Base-by-base conservation (phyloP, 2,329 filamentous ascomycete species). In the Ophiostoma pallidulum region DNA sequence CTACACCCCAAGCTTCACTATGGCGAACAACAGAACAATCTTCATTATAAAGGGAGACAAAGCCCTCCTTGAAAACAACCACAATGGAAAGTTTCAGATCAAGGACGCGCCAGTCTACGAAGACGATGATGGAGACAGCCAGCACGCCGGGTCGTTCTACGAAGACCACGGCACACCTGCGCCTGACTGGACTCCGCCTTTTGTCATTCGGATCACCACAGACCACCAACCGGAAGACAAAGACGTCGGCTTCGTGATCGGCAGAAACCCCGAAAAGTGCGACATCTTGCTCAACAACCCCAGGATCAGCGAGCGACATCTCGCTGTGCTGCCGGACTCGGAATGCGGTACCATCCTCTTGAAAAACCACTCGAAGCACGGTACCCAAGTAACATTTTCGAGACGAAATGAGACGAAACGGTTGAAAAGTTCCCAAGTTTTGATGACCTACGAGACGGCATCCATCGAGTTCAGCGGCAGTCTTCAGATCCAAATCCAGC, bases 281-380 rank as follows among this genome's bases (percentile, higher is more conserved):
- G 33, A 45, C 42, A 45, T 45, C 3, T n/a, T 36, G n/a, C 18
- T 45, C 7, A 32, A 45, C 22, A 8, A 45, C 32, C 22, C 8
- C 14, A n/a, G 10, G 3, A 37, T 45, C 42, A 45, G 42, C 19
- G 33, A 31, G 4, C 28, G 12, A 20, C 42, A 45, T 13, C 18
- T 45, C 18, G 29, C 42, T 19, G n/a, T 45, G 14, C 4, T 4
- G 19, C 13, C 19, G 19, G 28, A 36, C 12, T 18, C 18, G 3
- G 14, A 9, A 13, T 3, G 12, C 8, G n/a, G n/a, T 10, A 45
- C 10, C 5, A 4, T 38, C 10, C 6, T 45, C 4, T 28, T 45
- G 13, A 37, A 45, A 26, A 45, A 45, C 20, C n/a, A n/a, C 31
- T 45, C 42, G 16, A 37, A 22, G n/a, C 14, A 38, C 19, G 42